Evolutionary conservation across 108 stramenopile species (phyloP).

Genomic region (Pseudonitzschia multiseries): DNA sequence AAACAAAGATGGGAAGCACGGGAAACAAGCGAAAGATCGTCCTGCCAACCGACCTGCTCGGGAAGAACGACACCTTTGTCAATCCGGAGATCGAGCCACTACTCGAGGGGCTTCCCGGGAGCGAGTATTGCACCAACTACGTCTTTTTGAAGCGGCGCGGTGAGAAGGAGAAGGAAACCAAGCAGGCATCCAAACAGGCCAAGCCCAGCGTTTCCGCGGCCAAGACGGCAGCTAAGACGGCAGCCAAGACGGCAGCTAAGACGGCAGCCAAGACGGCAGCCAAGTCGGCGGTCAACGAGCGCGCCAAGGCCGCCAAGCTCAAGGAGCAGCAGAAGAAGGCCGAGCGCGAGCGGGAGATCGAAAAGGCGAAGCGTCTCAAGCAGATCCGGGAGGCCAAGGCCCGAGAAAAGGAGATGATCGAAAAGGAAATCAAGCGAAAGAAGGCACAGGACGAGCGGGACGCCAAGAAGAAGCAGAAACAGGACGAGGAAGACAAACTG

Average conservation of each 20-base stretch:
- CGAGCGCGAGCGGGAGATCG: constrained; percentile 42
- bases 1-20: constrained; percentile 80
- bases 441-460: constrained; percentile 61
- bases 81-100: constrained; percentile 66
- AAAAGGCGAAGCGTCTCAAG: constrained; percentile 47
- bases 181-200: constrained; percentile 3
- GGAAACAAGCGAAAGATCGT: constrained; percentile 83
- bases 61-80: constrained; percentile 79
- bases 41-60: constrained; percentile 63
- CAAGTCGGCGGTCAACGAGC: constrained; percentile 33
- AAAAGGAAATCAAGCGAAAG: constrained; percentile 62
- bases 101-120: constrained; percentile 81
- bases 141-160: constrained; percentile 59
- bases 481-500: constrained; percentile 78
- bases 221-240: no score
- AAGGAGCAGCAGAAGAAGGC: constrained; percentile 60
- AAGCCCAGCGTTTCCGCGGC: constrained; percentile 1
- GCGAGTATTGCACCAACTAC: constrained; percentile 64
- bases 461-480: constrained; percentile 56
- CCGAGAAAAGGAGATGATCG: constrained; percentile 33
- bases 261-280: not conserved
- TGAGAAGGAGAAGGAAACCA: constrained; percentile 14
- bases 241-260: no score
- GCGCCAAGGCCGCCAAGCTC: constrained; percentile 26
- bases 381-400: constrained; percentile 40